Evolutionary conservation across 306 rosid species (phyloP).

Genomic region (Cicer cuneatum): DNA sequence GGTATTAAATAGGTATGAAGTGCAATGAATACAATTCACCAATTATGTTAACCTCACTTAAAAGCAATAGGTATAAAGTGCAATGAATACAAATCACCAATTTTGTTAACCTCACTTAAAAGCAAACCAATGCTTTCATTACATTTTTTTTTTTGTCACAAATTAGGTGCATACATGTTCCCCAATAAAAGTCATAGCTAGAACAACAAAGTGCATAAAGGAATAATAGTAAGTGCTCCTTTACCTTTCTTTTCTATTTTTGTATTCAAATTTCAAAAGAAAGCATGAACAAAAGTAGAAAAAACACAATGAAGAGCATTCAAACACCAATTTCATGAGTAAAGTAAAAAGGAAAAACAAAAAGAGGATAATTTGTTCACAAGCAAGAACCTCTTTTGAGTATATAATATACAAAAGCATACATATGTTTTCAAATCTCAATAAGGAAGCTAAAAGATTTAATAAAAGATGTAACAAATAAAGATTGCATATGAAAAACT

Average conservation of each 20-base stretch:
- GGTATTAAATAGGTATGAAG: background rate
- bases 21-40: background rate
- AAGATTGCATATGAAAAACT: slow-evolving; percentile 61
- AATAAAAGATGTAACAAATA: slow-evolving; percentile 40
- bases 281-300: slow-evolving; percentile 4
- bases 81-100: background rate
- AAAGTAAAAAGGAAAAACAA: background rate
- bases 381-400: background rate
- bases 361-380: slow-evolving; percentile 1
- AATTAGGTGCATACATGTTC: background rate
- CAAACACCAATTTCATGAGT: background rate
- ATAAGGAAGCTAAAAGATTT: slow-evolving; percentile 24
- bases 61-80: background rate
- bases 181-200: background rate
- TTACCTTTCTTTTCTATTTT: background rate
- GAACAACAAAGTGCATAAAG: background rate
- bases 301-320: background rate
- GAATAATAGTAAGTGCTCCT: background rate
- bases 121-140: background rate
- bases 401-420: slow-evolving; percentile 22
- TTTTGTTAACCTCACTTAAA: background rate
- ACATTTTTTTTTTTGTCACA: background rate
- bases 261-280: slow-evolving; percentile 14
- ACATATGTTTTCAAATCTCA: slow-evolving; percentile 28
- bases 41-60: background rate